A percentile compares a stretch with the other conserved stretches of the same genome.
These are phyloP conservation scores for Cochlearia excelsa DNA, from an alignment of 345 rosid genomes.

Conservation along the genomic window DNA sequence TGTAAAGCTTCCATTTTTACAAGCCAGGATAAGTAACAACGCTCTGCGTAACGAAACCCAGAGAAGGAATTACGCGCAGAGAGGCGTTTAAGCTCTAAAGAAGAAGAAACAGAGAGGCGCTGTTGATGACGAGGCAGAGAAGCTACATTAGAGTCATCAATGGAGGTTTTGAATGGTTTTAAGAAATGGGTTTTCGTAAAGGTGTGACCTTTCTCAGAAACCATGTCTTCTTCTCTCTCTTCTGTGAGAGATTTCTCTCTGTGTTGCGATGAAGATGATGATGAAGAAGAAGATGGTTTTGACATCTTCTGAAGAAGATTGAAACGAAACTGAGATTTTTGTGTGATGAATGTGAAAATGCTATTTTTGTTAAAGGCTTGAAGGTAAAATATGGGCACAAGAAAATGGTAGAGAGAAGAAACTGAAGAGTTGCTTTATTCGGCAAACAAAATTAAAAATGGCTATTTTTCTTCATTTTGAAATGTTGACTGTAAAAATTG, in stretches of 20 bases:
- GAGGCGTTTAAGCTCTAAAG: conserved; percentile 13
- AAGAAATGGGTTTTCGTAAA: conserved; percentile 42
- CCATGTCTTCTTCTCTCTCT: conserved; percentile 43
- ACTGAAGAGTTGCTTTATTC: too few species aligned
- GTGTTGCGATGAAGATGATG: background rate
- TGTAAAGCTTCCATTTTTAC: conserved; percentile 38
- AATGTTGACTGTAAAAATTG: too few species aligned
- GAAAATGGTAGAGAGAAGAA: too few species aligned
- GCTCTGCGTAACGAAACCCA: conserved; percentile 36
- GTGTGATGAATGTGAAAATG: too few species aligned
- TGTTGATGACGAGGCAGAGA: conserved; percentile 18
- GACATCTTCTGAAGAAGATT: too few species aligned
- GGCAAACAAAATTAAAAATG: too few species aligned
- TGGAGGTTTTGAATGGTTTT: conserved; percentile 34
- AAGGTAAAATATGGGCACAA: too few species aligned
- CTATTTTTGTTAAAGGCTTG: too few species aligned
- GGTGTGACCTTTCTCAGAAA: conserved; percentile 27
- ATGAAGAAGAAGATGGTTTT: too few species aligned
- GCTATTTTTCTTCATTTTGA: too few species aligned
- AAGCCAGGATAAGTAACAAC: conserved; percentile 42
- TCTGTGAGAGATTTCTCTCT: conserved; percentile 7
- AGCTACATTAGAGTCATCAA: conserved; percentile 1
- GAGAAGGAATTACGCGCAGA: conserved; percentile 18
- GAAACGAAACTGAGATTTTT: too few species aligned
- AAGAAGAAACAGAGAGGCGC: conserved; percentile 5